phyloP scores from a whole-genome alignment of 1,284 basidiomycete genomes.

The Prillingera fragicola region DNA sequence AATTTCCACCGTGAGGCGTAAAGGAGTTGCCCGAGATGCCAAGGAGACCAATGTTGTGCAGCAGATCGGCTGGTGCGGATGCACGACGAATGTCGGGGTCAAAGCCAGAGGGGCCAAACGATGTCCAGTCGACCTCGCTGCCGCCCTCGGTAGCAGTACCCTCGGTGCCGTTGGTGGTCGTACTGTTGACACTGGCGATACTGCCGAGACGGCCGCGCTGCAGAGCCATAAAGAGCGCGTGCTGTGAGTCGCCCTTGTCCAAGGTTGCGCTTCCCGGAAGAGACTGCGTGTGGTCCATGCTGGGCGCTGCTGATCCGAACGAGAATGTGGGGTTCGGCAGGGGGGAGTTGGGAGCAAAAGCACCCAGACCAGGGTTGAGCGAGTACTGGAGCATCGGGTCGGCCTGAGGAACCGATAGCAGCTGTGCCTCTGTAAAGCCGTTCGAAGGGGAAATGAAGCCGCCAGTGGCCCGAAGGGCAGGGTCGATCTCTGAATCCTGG shows the following conservation, averaged over 20 bases:
- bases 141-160: slow-evolving; percentile 23
- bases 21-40: slow-evolving; percentile 17
- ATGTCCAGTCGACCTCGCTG: slow-evolving; percentile 15
- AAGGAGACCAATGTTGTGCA: slow-evolving; percentile 26
- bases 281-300: too few relatives aligned
- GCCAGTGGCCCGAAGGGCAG: slow-evolving; percentile 10
- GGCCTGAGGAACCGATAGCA: neutral
- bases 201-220: slow-evolving; percentile 35
- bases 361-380: slow-evolving; percentile 14
- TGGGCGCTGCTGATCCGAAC: slow-evolving; percentile 28
- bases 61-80: slow-evolving; percentile 25
- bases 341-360: slow-evolving; percentile 31
- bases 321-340: slow-evolving; percentile 39
- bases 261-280: neutral
- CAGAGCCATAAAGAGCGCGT: slow-evolving; percentile 28
- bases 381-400: slow-evolving; percentile 3
- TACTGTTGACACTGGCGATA: slow-evolving; percentile 27
- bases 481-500: slow-evolving; percentile 23
- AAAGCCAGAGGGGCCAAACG: slow-evolving; percentile 17
- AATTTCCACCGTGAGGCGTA: neutral
- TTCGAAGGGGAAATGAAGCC: too few relatives aligned
- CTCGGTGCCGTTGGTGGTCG: slow-evolving; percentile 24
- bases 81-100: slow-evolving; percentile 27
- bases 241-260: slow-evolving; percentile 13
- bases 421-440: too few relatives aligned